A percentile compares a stretch with the other conserved stretches of the same genome.
phyloP scores from a whole-genome alignment of 1,284 basidiomycete genomes.

The Uromyces viciae-fabae region DNA sequence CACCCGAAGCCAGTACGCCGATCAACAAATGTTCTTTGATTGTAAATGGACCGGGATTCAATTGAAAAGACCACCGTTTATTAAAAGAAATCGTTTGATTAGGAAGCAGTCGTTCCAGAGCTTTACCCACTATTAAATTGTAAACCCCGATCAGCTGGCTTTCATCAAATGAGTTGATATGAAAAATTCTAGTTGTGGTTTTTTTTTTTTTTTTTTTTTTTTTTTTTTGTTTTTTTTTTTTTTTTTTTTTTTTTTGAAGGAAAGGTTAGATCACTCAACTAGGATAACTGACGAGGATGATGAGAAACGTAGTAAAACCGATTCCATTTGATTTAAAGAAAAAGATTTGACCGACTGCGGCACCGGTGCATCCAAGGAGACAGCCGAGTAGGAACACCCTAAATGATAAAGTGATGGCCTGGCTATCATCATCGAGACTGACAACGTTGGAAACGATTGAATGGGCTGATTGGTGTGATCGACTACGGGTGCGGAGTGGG shows the following conservation, averaged over 20 bases:
- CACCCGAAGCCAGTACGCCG: constrained; percentile 59
- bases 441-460: constrained; percentile 34
- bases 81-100: constrained; percentile 50
- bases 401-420: constrained; percentile 57
- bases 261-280: constrained; percentile 31
- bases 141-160: too few relatives aligned
- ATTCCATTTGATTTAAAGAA: constrained; percentile 35
- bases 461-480: not conserved
- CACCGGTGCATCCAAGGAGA: constrained; percentile 60
- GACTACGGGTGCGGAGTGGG: constrained; percentile 6
- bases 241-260: not conserved
- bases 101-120: constrained; percentile 55
- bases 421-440: constrained; percentile 28
- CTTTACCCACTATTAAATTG: constrained; percentile 56
- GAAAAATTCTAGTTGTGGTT: too few relatives aligned
- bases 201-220: too few relatives aligned
- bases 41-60: constrained; percentile 60
- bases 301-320: constrained; percentile 15
- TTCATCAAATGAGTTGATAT: constrained; percentile 59
- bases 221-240: not conserved
- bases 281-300: constrained; percentile 22
- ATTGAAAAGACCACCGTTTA: constrained; percentile 54
- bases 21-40: constrained; percentile 57
- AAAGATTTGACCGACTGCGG: constrained; percentile 57
- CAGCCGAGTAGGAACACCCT: constrained; percentile 60